Percentiles rank a stretch among this genome's conserved stretches.
Conservation (phyloP, 1,139 yeast genomes). For the Saccharomycopsis phalli region DNA sequence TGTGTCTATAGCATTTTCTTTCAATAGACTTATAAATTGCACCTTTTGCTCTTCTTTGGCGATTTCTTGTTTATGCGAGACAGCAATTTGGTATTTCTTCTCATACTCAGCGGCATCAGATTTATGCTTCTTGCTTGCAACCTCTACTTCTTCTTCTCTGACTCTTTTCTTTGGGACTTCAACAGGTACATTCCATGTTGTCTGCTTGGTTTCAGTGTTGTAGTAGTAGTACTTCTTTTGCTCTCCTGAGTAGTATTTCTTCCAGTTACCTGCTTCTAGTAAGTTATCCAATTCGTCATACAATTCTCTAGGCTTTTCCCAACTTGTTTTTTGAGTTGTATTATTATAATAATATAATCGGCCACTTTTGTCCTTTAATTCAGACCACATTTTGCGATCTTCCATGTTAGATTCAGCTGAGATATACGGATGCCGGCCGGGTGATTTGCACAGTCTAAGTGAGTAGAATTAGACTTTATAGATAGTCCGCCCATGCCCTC, state of each 20-base stretch:
- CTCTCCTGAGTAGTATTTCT: conserved; percentile 48
- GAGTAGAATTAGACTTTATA: no score
- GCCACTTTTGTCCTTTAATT: conserved; percentile 56
- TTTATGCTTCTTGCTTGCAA: not conserved
- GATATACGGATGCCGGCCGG: no score
- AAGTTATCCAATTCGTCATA: conserved; percentile 31
- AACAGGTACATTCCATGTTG: conserved; percentile 74
- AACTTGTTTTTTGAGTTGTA: conserved; percentile 59
- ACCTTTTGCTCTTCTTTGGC: conserved; percentile 4
- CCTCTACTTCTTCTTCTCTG: conserved; percentile 3
- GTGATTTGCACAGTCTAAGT: no score
- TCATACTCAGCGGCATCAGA: conserved; percentile 1
- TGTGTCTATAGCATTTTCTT: conserved; percentile 49
- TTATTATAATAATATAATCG: conserved; percentile 63
- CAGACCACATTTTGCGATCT: conserved; percentile 53
- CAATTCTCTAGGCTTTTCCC: conserved; percentile 68
- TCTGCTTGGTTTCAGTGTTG: conserved; percentile 52
- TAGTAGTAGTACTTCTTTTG: conserved; percentile 70
- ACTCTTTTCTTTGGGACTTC: conserved; percentile 4
- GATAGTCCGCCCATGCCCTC: no score
- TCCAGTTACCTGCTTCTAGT: conserved; percentile 46
- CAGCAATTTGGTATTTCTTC: not conserved
- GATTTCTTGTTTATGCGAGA: not conserved
- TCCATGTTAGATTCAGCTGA: no score
- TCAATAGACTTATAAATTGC: conserved; percentile 43